Base-by-base conservation (phyloP, 257 asterid genomes). In the Cruciata laevipes region DNA sequence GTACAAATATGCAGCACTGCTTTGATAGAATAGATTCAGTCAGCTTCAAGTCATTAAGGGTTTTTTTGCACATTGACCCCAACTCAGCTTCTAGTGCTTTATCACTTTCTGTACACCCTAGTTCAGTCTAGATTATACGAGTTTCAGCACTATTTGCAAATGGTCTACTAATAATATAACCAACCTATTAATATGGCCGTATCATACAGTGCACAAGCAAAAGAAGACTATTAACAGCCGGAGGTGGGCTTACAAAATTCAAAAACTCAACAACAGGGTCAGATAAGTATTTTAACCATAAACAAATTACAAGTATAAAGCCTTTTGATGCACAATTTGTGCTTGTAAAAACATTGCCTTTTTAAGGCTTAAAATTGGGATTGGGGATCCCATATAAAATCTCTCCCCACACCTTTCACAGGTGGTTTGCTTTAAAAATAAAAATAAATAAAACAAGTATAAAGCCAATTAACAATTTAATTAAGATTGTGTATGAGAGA, bases 401-500 rank as follows among this genome's bases (percentile, higher is more conserved):
- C n/a, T n/a, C n/a, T n/a, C n/a, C n/a, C n/a, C n/a, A n/a, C n/a
- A n/a, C n/a, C n/a, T n/a, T n/a, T n/a, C n/a, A n/a, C n/a, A n/a
- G n/a, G n/a, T n/a, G n/a, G n/a, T n/a, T n/a, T n/a, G n/a, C n/a
- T n/a, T n/a, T n/a, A n/a, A n/a, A n/a, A n/a, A n/a, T n/a, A n/a
- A n/a, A n/a, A n/a, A n/a, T n/a, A n/a, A n/a, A n/a, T n/a, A n/a
- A n/a, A n/a, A 25, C 18, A 58, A 58, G 18, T 58, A 58, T 24
- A 58, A 1, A 3, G 63, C 37, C 33, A 25, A 58, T 25, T 60
- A 5, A 27, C 33, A 60, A 42, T 13, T 23, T 33, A 14, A 42
- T 44, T 7, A 40, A 24, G 69, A 42, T 32, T 38, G 69, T 18
- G 35, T 37, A 51, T 68, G 52, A 57, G 71, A 71, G 63, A 78